Evolutionary conservation across 306 rosid genomes (phyloP), one percentile per base, ranked within the genome.

Genomic region (Mimosa pudica): DNA sequence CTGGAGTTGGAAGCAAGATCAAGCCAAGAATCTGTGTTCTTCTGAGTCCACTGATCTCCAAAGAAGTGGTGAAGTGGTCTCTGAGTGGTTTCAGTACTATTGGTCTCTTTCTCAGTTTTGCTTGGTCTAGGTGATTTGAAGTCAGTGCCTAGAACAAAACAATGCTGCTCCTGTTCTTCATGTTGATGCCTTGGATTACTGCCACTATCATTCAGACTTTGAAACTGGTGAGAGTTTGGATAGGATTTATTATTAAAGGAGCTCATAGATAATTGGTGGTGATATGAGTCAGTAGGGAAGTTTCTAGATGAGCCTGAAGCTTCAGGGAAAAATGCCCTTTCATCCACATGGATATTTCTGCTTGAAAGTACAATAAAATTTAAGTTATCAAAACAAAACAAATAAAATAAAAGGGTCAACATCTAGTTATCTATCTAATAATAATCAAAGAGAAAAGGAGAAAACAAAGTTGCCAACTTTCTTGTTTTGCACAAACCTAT

Each of bases 41-140:
- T 96, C 72, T 90, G 86, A 64, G 97, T 89, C 93, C 99, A 96
- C 55, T 93, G 73, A 68, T 68, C 99, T 14, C 90, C 94, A 88
- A 96, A 93, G 90, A 96, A 96, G 67, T 92, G 99, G 80, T 90
- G 99, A 70, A 96, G 93, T 57, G 98, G 93, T 86, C 87, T 96
- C 48, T 90, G 94, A 70, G 71, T 54, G 24, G 91, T 85, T 74
- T 91, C 98, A 73, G 83, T 38, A 8, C 32, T n/a, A 48, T 48
- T 48, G 41, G 14, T 61, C 44, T 91, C 90, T 82, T 88, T 84
- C 76, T 85, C 96, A 70, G 78, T 46, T 85, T 90, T 86, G 71
- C 52, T 75, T 77, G 85, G 69, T 61, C 85, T 89, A 51, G 88
- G 79, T 54, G 98, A 90, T 85, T 95, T 93, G 89, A 95, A 88